Percentiles rank a stretch among this genome's conserved stretches.
Evolutionary conservation across 192 early-diverging fungal species (phyloP).

Genomic region (Entophlyctis luteolus): DNA sequence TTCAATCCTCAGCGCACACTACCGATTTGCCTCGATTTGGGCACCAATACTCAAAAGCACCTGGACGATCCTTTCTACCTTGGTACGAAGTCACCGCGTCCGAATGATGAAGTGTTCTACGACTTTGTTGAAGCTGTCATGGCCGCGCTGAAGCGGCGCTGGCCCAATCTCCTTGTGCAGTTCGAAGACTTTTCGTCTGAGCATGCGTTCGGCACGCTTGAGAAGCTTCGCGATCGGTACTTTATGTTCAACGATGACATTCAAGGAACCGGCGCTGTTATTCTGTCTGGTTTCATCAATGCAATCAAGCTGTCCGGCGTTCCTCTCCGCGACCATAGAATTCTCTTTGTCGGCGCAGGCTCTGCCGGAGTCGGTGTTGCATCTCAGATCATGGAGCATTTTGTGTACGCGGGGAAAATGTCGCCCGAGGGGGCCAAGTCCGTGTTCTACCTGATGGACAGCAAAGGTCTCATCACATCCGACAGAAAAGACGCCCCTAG

Average conservation of each 20-base stretch:
- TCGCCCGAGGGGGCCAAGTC: conserved; percentile 66
- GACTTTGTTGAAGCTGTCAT: conserved; percentile 76
- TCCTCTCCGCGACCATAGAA: conserved; percentile 69
- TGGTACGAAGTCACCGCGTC: conserved; percentile 67
- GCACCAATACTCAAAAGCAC: conserved; percentile 80
- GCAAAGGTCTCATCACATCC: conserved; percentile 83
- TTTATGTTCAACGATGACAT: conserved; percentile 95
- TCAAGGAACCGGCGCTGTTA: conserved; percentile 90
- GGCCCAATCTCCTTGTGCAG: conserved; percentile 78
- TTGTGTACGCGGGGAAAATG: conserved; percentile 67
- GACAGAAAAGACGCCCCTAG: conserved; percentile 75
- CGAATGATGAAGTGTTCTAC: conserved; percentile 67
- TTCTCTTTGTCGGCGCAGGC: conserved; percentile 93
- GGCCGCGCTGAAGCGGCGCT: conserved; percentile 57
- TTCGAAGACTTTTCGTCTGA: conserved; percentile 95
- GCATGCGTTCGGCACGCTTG: conserved; percentile 82
- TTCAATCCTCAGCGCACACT: conserved; percentile 82
- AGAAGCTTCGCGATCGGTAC: conserved; percentile 66
- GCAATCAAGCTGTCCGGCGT: conserved; percentile 70
- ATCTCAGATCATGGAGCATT: conserved; percentile 79
- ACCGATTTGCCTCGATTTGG: conserved; percentile 88
- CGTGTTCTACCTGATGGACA: conserved; percentile 84
- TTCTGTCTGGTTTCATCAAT: conserved; percentile 84
- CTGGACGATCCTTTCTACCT: conserved; percentile 87
- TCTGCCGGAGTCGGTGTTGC: conserved; percentile 94